Percentiles rank a stretch among this genome's conserved stretches.
These are phyloP conservation scores for Ophiostoma angusticollis DNA, from an alignment of 2,329 filamentous ascomycete species.

Conservation along the genomic window DNA sequence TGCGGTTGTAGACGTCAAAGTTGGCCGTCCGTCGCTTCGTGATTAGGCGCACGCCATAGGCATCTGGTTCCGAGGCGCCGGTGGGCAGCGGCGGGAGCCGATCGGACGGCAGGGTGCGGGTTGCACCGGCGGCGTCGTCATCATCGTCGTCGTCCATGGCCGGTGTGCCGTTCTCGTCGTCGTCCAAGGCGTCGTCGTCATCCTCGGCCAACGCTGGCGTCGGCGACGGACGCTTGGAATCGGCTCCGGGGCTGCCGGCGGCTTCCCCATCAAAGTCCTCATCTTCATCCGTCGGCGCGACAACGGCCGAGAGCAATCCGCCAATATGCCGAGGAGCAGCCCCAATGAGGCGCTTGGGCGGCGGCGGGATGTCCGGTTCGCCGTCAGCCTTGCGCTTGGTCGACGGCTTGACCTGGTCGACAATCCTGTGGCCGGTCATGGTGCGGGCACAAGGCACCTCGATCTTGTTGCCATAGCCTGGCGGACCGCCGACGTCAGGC, in stretches of 20 bases:
- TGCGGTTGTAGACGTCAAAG: constrained; percentile 34
- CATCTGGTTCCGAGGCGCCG: constrained; percentile 34
- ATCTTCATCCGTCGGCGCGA: constrained; percentile 14
- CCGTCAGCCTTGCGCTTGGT: constrained; percentile 39
- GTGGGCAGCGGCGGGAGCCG: constrained; percentile 21
- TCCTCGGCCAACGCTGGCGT: constrained; percentile 7
- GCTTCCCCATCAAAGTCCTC: constrained; percentile 15
- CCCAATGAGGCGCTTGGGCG: constrained; percentile 32
- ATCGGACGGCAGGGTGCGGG: constrained; percentile 9
- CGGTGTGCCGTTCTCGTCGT: constrained; percentile 7
- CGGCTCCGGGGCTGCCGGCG: constrained; percentile 1
- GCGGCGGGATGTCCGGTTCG: constrained; percentile 35
- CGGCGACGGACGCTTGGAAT: constrained; percentile 7
- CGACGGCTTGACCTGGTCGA: constrained; percentile 5
- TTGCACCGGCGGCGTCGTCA: constrained; percentile 17
- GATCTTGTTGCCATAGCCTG: constrained; percentile 17
- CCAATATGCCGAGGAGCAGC: constrained; percentile 28
- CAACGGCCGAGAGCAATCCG: constrained; percentile 23
- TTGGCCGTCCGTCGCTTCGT: constrained; percentile 26
- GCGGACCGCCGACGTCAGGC: constrained; percentile 14
- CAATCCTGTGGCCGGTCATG: constrained; percentile 9
- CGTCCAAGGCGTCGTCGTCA: constrained; percentile 8
- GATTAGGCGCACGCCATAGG: constrained; percentile 37
- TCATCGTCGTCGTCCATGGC: constrained; percentile 12
- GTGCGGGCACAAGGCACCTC: constrained; percentile 22